Evolutionary conservation across 2,329 filamentous ascomycete genomes (phyloP).

Genomic region (Grosmannia penicillata): DNA sequence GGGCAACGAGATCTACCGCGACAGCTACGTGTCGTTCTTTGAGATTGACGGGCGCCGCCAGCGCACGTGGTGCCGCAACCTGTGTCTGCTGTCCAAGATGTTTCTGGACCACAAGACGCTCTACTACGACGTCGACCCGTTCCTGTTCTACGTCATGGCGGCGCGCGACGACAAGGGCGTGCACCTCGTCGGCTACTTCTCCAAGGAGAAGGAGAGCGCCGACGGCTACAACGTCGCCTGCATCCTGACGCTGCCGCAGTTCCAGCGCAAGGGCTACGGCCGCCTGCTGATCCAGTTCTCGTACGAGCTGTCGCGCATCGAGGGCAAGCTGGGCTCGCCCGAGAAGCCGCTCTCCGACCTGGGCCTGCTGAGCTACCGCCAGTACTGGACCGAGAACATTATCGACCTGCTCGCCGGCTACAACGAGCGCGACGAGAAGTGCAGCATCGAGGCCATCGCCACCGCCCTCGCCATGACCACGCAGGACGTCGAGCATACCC

Average conservation of each 20-base stretch:
- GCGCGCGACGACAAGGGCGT: constrained; percentile 76
- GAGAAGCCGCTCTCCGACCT: constrained; percentile 94
- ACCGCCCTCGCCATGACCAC: constrained; percentile 83
- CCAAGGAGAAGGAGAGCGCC: constrained; percentile 93
- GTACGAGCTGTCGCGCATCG: constrained; percentile 90
- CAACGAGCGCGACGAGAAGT: constrained; percentile 52
- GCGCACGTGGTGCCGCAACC: constrained; percentile 89
- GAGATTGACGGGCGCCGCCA: constrained; percentile 93
- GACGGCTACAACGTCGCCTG: constrained; percentile 97
- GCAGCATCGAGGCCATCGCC: constrained; percentile 77
- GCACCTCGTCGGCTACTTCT: constrained; percentile 98
- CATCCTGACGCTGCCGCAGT: constrained; percentile 92
- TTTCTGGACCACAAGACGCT: constrained; percentile 97
- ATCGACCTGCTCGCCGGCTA: constrained; percentile 69
- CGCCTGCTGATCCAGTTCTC: constrained; percentile 91
- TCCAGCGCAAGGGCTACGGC: constrained; percentile 88
- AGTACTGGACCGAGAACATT: constrained; percentile 95
- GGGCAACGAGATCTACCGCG: constrained; percentile 95
- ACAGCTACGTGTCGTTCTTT: constrained; percentile 87
- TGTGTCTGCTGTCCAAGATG: constrained; percentile 88
- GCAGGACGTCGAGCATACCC: constrained; percentile 85
- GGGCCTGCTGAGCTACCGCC: constrained; percentile 82
- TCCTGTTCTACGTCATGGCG: constrained; percentile 97
- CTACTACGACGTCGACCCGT: constrained; percentile 98
- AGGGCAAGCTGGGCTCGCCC: constrained; percentile 86